phyloP scores from a whole-genome alignment of 495 filamentous ascomycete genomes.

The Lasiosphaeria ovina region DNA sequence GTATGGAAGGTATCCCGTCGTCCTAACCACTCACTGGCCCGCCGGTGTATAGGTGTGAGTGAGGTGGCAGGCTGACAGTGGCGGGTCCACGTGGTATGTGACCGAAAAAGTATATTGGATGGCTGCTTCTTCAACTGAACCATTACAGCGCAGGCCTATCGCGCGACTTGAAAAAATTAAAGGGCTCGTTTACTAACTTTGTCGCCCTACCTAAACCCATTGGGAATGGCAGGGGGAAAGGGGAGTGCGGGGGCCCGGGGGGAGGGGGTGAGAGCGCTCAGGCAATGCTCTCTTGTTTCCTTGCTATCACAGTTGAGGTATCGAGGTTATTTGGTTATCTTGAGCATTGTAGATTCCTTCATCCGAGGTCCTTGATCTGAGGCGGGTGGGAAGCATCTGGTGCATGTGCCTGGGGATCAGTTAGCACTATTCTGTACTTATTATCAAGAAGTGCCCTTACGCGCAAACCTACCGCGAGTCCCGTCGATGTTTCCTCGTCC shows the following conservation, averaged over 20 bases:
- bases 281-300: not conserved
- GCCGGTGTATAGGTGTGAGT: slow-evolving; percentile 19
- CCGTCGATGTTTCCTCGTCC: not conserved
- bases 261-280: no score
- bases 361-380: no score
- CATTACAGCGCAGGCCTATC: slow-evolving; percentile 9
- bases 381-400: no score
- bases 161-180: slow-evolving; percentile 19
- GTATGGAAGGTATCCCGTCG: not conserved
- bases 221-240: no score
- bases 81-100: slow-evolving; percentile 16
- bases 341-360: no score
- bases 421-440: no score
- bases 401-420: no score
- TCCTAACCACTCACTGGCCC: slow-evolving; percentile 17
- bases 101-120: slow-evolving; percentile 6
- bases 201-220: no score
- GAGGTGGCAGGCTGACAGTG: slow-evolving; percentile 23
- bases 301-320: not conserved
- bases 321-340: no score
- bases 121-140: slow-evolving; percentile 6
- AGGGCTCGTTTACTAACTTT: not conserved
- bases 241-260: no score
- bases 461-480: not conserved
- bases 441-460: no score